A percentile compares a stretch with the other conserved stretches of the same genome.
Evolutionary conservation across 257 asterid genomes (phyloP).

Genomic region (Agastache rugosa): DNA sequence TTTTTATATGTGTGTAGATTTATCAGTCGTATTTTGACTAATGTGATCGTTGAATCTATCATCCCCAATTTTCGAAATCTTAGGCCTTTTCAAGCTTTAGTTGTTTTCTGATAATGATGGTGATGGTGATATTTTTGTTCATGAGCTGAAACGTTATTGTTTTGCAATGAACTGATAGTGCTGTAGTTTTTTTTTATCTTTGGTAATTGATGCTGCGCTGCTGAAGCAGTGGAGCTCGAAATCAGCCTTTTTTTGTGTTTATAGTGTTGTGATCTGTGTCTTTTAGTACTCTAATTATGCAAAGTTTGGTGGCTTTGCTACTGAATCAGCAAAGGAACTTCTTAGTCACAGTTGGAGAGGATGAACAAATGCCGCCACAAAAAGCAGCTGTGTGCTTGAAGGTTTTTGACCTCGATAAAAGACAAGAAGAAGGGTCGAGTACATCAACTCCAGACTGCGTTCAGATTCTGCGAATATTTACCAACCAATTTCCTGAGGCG

Average conservation of each 20-base stretch:
- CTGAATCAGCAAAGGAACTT: conserved; percentile 82
- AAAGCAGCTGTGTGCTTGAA: conserved; percentile 71
- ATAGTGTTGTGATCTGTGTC: conserved; percentile 22
- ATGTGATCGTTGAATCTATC: background rate
- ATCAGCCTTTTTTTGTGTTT: conserved; percentile 3
- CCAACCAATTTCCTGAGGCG: conserved; percentile 89
- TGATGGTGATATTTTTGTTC: background rate
- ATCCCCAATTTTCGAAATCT: background rate
- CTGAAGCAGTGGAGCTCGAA: conserved; percentile 22
- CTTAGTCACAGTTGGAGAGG: conserved; percentile 90
- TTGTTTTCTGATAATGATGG: conserved; percentile 18
- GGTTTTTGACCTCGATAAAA: conserved; percentile 88
- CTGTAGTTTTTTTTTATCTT: background rate
- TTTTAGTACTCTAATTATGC: conserved; percentile 23
- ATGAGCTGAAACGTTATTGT: conserved; percentile 14
- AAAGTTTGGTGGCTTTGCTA: conserved; percentile 18
- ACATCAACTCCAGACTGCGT: conserved; percentile 79
- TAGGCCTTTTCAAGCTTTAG: background rate
- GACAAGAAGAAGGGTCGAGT: conserved; percentile 83
- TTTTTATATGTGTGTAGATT: background rate
- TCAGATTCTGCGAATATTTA: conserved; percentile 83
- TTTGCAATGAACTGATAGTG: background rate
- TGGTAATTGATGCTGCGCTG: background rate
- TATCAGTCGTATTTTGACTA: conserved; percentile 4
- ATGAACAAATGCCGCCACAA: conserved; percentile 78